These are phyloP conservation scores for Pisolithus thermaeus DNA, from an alignment of 1,284 basidiomycete species.

Conservation along the genomic window DNA sequence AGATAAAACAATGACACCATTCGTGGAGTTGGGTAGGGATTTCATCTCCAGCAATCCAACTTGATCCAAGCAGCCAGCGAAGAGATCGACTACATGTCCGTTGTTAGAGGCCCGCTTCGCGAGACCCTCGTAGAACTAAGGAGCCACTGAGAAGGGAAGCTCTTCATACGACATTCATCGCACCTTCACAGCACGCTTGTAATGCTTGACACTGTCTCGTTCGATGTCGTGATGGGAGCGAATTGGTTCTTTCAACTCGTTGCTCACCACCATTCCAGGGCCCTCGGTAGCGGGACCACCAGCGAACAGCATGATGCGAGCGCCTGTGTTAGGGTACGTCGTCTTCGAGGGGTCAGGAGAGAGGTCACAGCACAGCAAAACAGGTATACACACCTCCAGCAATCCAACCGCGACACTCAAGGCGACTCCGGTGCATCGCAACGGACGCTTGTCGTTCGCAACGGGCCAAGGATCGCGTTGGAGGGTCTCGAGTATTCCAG, in stretches of 20 bases:
- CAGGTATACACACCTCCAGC: slow-evolving; percentile 59
- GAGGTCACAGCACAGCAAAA: neutral
- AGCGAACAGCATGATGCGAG: slow-evolving; percentile 93
- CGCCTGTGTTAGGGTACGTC: slow-evolving; percentile 94
- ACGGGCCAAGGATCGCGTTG: slow-evolving; percentile 97
- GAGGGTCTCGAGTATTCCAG: slow-evolving; percentile 87
- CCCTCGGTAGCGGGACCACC: slow-evolving; percentile 98
- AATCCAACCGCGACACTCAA: slow-evolving; percentile 91
- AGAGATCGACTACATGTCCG: slow-evolving; percentile 93
- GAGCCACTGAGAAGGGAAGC: slow-evolving; percentile 4
- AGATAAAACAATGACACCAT: slow-evolving; percentile 93
- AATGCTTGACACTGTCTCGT: slow-evolving; percentile 95
- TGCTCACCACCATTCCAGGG: slow-evolving; percentile 93
- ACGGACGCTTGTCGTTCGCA: slow-evolving; percentile 90
- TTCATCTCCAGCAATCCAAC: slow-evolving; percentile 99
- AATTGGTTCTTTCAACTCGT: slow-evolving; percentile 96
- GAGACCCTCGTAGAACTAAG: slow-evolving; percentile 90
- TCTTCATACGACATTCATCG: slow-evolving; percentile 12
- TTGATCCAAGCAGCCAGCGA: slow-evolving; percentile 97
- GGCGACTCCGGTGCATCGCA: slow-evolving; percentile 95
- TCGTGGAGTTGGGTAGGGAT: slow-evolving; percentile 90
- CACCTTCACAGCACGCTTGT: slow-evolving; percentile 94
- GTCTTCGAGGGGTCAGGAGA: slow-evolving; percentile 40
- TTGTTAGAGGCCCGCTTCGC: slow-evolving; percentile 94
- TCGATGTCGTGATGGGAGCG: slow-evolving; percentile 99